Evolutionary conservation across 768 basidiomycete species (phyloP).

Genomic region (Pleurotus tuoliensis): DNA sequence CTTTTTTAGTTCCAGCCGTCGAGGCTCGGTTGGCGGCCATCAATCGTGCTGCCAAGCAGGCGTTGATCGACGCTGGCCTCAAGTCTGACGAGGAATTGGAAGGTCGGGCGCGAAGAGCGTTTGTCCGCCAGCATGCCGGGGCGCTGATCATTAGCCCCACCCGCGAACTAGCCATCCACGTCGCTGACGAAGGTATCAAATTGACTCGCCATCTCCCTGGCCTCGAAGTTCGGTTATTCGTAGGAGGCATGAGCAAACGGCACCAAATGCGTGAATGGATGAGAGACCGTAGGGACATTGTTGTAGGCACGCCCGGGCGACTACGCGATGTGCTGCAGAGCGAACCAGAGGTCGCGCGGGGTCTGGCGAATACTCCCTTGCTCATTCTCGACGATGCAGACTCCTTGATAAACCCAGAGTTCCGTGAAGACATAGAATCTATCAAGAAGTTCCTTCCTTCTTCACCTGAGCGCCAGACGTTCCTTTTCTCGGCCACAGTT

Average conservation of each 20-base stretch:
- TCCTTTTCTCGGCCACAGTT: slow-evolving; percentile 89
- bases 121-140: slow-evolving; percentile 52
- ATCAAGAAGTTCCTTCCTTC: slow-evolving; percentile 61
- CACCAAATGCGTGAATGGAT: slow-evolving; percentile 68
- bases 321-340: slow-evolving; percentile 67
- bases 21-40: slow-evolving; percentile 68
- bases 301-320: slow-evolving; percentile 90
- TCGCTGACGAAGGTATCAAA: slow-evolving; percentile 76
- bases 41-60: slow-evolving; percentile 36
- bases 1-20: slow-evolving; percentile 85
- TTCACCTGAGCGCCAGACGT: slow-evolving; percentile 70
- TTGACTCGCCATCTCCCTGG: slow-evolving; percentile 57
- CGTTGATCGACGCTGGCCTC: slow-evolving; percentile 39
- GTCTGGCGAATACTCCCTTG: slow-evolving; percentile 57
- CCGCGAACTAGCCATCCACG: slow-evolving; percentile 85
- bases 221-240: slow-evolving; percentile 69
- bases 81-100: slow-evolving; percentile 25
- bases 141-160: slow-evolving; percentile 85
- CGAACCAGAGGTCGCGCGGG: slow-evolving; percentile 50
- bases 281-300: slow-evolving; percentile 65
- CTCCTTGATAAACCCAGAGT: slow-evolving; percentile 88
- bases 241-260: slow-evolving; percentile 69
- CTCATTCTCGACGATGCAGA: slow-evolving; percentile 93
- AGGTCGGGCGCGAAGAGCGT: slow-evolving; percentile 27
- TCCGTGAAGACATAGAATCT: slow-evolving; percentile 78